Conservation (phyloP, 768 basidiomycete genomes). For the Phylloporus arenicola region DNA sequence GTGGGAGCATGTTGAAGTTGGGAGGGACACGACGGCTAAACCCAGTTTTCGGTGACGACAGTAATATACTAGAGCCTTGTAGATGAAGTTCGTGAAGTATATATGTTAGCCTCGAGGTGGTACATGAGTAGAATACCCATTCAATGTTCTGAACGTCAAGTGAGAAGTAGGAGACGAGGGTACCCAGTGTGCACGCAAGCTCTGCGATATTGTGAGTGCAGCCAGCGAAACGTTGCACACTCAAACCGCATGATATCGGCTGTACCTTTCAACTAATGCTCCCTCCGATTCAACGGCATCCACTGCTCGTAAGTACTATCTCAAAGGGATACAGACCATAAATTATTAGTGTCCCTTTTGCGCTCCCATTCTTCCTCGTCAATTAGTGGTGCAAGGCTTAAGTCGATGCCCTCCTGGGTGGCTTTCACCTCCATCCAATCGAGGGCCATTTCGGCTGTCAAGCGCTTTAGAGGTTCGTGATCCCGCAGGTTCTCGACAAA, state of each 20-base stretch:
- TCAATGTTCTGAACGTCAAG: no score
- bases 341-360: constrained; percentile 3
- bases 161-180: no score
- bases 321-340: constrained; percentile 13
- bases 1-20: constrained; percentile 13
- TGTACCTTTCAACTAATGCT: no score
- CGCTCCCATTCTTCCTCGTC: constrained; percentile 19
- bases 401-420: constrained; percentile 2
- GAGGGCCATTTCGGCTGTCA: constrained; percentile 19
- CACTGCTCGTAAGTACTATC: background rate
- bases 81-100: background rate
- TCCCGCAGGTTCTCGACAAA: constrained; percentile 29
- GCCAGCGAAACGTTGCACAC: no score
- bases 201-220: no score
- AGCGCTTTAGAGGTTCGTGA: constrained; percentile 12
- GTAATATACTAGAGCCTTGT: no score
- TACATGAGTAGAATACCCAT: no score
- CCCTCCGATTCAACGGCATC: no score
- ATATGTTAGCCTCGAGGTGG: background rate
- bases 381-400: background rate
- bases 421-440: constrained; percentile 23
- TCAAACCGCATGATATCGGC: no score
- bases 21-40: background rate
- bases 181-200: no score
- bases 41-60: background rate